Base-by-base conservation (phyloP, 2,329 filamentous ascomycete species). In the Pseudophaeomoniella oleicola region DNA sequence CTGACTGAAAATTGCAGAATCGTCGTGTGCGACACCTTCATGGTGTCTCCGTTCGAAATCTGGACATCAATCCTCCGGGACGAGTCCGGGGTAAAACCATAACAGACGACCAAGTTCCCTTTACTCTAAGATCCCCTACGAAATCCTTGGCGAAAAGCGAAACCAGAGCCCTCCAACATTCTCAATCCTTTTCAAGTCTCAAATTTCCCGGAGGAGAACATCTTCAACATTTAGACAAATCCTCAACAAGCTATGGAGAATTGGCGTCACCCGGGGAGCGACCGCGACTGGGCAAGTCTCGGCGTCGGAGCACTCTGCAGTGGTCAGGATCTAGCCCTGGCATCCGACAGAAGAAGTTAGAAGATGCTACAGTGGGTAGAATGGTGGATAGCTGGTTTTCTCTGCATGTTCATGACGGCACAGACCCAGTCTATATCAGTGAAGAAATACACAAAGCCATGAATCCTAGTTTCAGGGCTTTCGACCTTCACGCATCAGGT, bases 351-450 rank as follows among this genome's bases (percentile, higher is more conserved):
- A 76, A 75, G 56, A 79, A 77, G 52, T 63, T 94, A 30, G 81
- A 90, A 55, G 69, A 78, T 45, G 71, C 83, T 5, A 73, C 81
- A 17, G 74, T 77, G 36, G 72, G 68, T 47, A 70, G 75, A 36
- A 77, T 90, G 58, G 84, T 79, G n/a, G 81, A 94, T 58, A 77
- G 79, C 12, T 94, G 93, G 67, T 90, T 93, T 56, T 82, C 84
- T 2, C 54, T 94, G 36, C 87, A 94, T 55, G 72, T 78, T 32
- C 63, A 72, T 1, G 71, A 62, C 3, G 59, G 75, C 36, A 58
- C 68, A 33, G 78, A 84, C 12, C 86, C 88, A 0, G 62, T 94
- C n/a, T 94, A 94, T 55, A 73, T 94, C 48, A 94, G 86, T 51
- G 88, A 96, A 59, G 67, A 81, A 15, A 72, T 78, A 17, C 72